Evolutionary conservation across 2,329 filamentous ascomycete genomes (phyloP).

Genomic region (Ascochyta koolunga): DNA sequence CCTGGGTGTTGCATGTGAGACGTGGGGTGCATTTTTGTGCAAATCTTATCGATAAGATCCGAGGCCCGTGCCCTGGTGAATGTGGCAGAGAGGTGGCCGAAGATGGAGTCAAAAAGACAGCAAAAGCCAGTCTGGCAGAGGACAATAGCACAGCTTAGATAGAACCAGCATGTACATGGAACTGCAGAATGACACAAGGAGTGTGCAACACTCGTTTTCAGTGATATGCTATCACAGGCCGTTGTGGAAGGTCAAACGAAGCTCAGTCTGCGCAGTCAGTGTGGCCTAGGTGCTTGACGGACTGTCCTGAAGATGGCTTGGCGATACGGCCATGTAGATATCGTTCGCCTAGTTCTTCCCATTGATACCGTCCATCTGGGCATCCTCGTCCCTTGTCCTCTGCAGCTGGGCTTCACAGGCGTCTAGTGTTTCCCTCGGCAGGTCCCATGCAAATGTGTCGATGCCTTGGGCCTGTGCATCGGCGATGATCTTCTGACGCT

Average conservation of each 20-base stretch:
- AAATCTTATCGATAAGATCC: constrained; percentile 12
- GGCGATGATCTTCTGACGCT: constrained; percentile 45
- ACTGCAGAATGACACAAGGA: no score
- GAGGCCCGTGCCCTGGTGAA: constrained; percentile 5
- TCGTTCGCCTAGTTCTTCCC: constrained; percentile 14
- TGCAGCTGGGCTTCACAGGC: constrained; percentile 36
- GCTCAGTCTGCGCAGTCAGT: no score
- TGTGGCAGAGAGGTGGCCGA: not conserved
- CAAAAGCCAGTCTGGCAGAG: no score
- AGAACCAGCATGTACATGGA: not conserved
- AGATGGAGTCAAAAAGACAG: not conserved
- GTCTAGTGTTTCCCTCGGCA: constrained; percentile 37
- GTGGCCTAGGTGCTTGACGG: no score
- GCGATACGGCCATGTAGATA: not conserved
- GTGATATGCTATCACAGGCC: no score
- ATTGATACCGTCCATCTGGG: constrained; percentile 20
- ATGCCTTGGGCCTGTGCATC: constrained; percentile 45
- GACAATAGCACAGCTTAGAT: not conserved
- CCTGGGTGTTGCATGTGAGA: constrained; percentile 5
- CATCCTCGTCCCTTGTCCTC: constrained; percentile 29
- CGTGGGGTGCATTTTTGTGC: constrained; percentile 19
- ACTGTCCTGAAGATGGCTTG: not conserved
- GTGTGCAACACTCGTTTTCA: no score
- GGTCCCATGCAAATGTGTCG: constrained; percentile 40
- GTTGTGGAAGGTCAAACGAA: no score